Evolutionary conservation across 306 rosid species (phyloP).

Genomic region (Fragaria vesca): DNA sequence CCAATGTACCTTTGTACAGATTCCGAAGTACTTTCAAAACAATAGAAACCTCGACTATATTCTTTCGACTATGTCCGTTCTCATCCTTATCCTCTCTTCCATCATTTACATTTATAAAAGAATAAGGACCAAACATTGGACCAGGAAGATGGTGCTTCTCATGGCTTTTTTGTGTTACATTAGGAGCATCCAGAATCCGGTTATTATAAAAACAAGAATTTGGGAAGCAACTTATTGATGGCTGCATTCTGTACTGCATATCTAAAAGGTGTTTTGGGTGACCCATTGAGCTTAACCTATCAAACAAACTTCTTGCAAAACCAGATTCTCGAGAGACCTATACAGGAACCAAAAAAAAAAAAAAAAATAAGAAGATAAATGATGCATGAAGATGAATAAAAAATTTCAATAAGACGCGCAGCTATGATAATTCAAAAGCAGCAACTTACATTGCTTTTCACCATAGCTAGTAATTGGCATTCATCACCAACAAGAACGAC

Average conservation of each 20-base stretch:
- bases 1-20: constrained; percentile 50
- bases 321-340: constrained; percentile 29
- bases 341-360: too few relatives aligned
- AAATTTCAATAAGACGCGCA: too few relatives aligned
- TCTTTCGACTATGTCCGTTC: constrained; percentile 51
- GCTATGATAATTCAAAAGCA: too few relatives aligned
- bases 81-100: constrained; percentile 62
- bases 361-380: too few relatives aligned
- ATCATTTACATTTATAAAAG: constrained; percentile 51
- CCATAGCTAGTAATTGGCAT: constrained; percentile 58
- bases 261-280: constrained; percentile 52
- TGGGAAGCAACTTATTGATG: constrained; percentile 62
- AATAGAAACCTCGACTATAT: constrained; percentile 59
- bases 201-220: constrained; percentile 50
- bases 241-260: constrained; percentile 76
- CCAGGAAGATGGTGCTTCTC: constrained; percentile 42
- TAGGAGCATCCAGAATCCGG: constrained; percentile 45
- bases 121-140: constrained; percentile 62
- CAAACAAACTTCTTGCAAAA: constrained; percentile 69
- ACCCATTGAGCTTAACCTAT: constrained; percentile 42
- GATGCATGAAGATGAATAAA: too few relatives aligned
- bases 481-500: constrained; percentile 75
- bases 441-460: constrained; percentile 52
- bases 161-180: constrained; percentile 35
- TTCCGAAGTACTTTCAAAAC: constrained; percentile 37